phyloP scores from a whole-genome alignment of 495 filamentous ascomycete genomes.

The Aspergillus heteromorphus region DNA sequence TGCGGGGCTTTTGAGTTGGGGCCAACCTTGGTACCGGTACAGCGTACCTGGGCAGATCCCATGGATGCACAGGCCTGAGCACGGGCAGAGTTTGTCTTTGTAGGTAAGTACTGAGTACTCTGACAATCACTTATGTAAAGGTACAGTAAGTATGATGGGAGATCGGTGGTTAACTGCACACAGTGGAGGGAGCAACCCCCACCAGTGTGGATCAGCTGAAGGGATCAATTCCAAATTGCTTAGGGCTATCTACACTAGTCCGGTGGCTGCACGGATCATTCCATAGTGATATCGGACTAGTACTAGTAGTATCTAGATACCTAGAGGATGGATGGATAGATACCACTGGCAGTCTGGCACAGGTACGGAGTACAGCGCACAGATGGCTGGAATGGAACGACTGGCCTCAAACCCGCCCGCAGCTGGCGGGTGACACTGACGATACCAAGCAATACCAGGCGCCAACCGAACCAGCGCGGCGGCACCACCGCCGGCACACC shows the following conservation, averaged over 20 bases:
- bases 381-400: background rate
- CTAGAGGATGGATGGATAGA: too few relatives aligned
- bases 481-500: background rate
- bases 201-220: background rate
- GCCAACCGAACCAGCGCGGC: background rate
- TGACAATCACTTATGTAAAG: too few relatives aligned
- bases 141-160: background rate
- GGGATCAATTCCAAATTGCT: background rate
- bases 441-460: background rate
- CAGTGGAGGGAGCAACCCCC: too few relatives aligned
- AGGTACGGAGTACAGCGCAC: background rate
- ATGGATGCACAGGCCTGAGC: too few relatives aligned
- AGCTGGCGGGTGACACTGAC: background rate
- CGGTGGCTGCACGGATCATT: background rate
- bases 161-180: too few relatives aligned
- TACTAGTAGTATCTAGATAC: too few relatives aligned
- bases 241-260: background rate
- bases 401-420: background rate
- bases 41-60: too few relatives aligned
- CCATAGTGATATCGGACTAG: background rate
- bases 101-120: too few relatives aligned
- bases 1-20: slow-evolving; percentile 5
- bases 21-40: too few relatives aligned
- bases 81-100: too few relatives aligned
- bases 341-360: too few relatives aligned